Conservation (phyloP, 2,329 filamentous ascomycete genomes). For the Claviceps purpurea region DNA sequence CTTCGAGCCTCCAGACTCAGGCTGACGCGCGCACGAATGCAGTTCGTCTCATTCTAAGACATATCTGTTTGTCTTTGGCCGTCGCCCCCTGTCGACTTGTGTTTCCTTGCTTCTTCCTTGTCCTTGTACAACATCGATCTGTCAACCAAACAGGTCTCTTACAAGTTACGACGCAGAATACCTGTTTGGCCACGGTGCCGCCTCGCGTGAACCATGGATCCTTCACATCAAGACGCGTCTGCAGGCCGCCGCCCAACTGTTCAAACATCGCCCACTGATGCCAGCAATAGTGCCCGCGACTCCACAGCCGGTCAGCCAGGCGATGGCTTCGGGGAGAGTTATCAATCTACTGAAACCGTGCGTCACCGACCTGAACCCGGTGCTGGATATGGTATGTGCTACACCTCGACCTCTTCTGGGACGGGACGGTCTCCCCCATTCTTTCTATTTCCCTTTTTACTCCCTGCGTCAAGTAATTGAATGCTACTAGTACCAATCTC, state of each 20-base stretch:
- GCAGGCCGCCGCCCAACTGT: slow-evolving; percentile 23
- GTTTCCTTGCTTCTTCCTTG: background rate
- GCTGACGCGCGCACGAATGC: background rate
- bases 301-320: slow-evolving; percentile 23
- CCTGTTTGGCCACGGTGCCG: slow-evolving; percentile 5
- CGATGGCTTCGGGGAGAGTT: slow-evolving; percentile 37
- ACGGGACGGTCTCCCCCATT: background rate
- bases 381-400: slow-evolving; percentile 35
- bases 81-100: background rate
- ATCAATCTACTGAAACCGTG: slow-evolving; percentile 46
- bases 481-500: background rate
- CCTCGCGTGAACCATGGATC: slow-evolving; percentile 28
- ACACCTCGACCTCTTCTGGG: too few relatives aligned
- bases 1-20: background rate
- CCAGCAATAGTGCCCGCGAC: slow-evolving; percentile 27
- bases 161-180: slow-evolving; percentile 1
- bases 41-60: background rate
- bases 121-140: background rate
- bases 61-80: background rate
- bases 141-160: background rate
- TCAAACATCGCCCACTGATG: slow-evolving; percentile 36
- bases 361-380: slow-evolving; percentile 39
- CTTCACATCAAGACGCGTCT: slow-evolving; percentile 21
- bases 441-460: background rate
- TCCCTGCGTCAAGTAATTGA: background rate